Percentiles rank a stretch among this genome's conserved stretches.
Evolutionary conservation across 495 filamentous ascomycete species (phyloP).

Genomic region (Bombardia bombarda): DNA sequence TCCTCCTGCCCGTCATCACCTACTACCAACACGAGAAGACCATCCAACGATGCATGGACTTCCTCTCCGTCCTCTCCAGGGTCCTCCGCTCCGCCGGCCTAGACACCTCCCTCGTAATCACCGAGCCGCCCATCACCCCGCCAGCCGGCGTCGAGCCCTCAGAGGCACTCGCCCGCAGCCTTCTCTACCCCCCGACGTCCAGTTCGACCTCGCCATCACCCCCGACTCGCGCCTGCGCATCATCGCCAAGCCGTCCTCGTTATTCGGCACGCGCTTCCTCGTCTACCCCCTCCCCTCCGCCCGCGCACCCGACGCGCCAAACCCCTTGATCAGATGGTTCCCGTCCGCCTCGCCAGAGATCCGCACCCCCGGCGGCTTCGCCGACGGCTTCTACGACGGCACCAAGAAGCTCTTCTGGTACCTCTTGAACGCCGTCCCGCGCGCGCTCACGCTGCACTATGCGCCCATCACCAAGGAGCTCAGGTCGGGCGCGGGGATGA

Average conservation of each 20-base stretch:
- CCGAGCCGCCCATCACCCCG: slow-evolving; percentile 11
- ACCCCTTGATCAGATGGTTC: slow-evolving; percentile 13
- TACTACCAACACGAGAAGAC: slow-evolving; percentile 52
- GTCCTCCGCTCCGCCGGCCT: slow-evolving; percentile 20
- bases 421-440: slow-evolving; percentile 15
- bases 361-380: background rate
- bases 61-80: slow-evolving; percentile 7
- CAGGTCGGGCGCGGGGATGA: background rate
- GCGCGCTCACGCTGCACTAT: slow-evolving; percentile 15
- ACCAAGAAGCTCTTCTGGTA: slow-evolving; percentile 13
- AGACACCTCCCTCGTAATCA: slow-evolving; percentile 15
- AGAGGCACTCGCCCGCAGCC: slow-evolving; percentile 8
- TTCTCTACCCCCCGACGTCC: slow-evolving; percentile 18
- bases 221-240: slow-evolving; percentile 24
- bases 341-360: slow-evolving; percentile 4
- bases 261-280: slow-evolving; percentile 22
- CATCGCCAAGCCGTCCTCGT: slow-evolving; percentile 18
- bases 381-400: slow-evolving; percentile 14
- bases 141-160: slow-evolving; percentile 6
- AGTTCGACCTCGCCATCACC: slow-evolving; percentile 34
- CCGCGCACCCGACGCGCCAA: background rate
- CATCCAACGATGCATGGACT: slow-evolving; percentile 14
- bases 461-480: background rate
- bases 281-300: slow-evolving; percentile 22
- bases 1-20: slow-evolving; percentile 59